Base-by-base conservation (phyloP, 2,329 filamentous ascomycete genomes). In the Stachybotrys echinatus region DNA sequence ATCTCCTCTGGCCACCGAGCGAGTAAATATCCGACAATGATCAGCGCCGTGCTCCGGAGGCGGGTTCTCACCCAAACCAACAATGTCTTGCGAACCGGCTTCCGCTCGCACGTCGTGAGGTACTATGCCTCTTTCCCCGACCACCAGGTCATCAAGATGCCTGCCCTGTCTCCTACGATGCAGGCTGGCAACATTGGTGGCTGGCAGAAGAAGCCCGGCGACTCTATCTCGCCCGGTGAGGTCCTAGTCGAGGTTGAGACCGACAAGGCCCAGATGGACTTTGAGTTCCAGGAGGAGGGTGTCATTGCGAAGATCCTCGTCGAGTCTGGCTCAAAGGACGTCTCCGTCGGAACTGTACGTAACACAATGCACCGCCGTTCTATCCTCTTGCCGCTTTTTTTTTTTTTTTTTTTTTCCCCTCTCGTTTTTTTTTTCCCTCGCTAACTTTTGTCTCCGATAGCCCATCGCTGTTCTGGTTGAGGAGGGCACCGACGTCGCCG, bases 201-300 rank as follows among this genome's bases (percentile, higher is more conserved):
- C 57, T 99, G 94, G 94, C 90, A 97, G 78, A 99, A 97, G 83
- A 95, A 96, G 78, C 80, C 85, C 59, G 94, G 94, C 67, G 94
- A 99, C 72, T 66, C 77, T 55, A 85, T 99, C 70, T 77, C 83
- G 51, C 92, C 95, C 48, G 94, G 94, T 69, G 94, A 99, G 69
- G 94, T 99, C 44, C 77, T 99, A 61, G 92, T 96, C 60, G 92
- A 96, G 80, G 96, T 97, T 65, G 94, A 99, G 82, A 99, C 94
- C 63, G 94, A 99, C 75, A 99, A 99, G 82, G 94, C 94, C 57
- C 94, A 97, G 78, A 99, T 99, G 94, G 94, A 99, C 78, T 97
- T 99, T 70, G 94, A 99, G 74, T 97, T 95, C 75, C 94, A 99
- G 74, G 94, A 99, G 66, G 94, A 97, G 69, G 94, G 92, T 77